Conservation (phyloP, 306 rosid species). For the Lathyrus sativus region DNA sequence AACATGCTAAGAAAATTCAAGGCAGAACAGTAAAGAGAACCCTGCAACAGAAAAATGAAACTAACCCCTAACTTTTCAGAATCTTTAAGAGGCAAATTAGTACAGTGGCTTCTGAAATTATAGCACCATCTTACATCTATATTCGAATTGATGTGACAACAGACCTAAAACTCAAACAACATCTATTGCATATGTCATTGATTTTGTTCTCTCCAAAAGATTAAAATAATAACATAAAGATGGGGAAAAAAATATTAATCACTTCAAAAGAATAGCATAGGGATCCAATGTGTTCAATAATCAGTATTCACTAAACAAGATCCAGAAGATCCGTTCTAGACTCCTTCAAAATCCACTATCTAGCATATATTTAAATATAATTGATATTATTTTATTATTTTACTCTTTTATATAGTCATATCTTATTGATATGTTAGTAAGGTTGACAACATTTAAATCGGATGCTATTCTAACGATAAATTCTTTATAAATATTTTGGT, state of each 20-base stretch:
- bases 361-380: not conserved
- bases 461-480: too few relatives aligned
- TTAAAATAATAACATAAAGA: too few relatives aligned
- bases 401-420: too few relatives aligned
- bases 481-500: too few relatives aligned
- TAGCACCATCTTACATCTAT: not conserved
- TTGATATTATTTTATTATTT: too few relatives aligned
- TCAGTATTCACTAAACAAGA: not conserved
- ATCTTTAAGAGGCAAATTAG: slow-evolving; percentile 1
- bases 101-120: slow-evolving; percentile 14
- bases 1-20: slow-evolving; percentile 29
- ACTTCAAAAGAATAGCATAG: slow-evolving; percentile 3
- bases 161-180: slow-evolving; percentile 1
- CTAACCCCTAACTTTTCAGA: slow-evolving; percentile 14
- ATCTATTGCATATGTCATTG: too few relatives aligned
- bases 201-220: too few relatives aligned
- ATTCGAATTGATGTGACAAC: not conserved
- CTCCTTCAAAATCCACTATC: not conserved
- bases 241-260: not conserved
- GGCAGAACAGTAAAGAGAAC: slow-evolving; percentile 1
- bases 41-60: slow-evolving; percentile 31
- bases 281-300: slow-evolving; percentile 12
- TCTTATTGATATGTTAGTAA: too few relatives aligned
- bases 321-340: not conserved
- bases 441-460: too few relatives aligned